Base-by-base conservation (phyloP, 352 stramenopile genomes). In the Aphanomyces invadans region DNA sequence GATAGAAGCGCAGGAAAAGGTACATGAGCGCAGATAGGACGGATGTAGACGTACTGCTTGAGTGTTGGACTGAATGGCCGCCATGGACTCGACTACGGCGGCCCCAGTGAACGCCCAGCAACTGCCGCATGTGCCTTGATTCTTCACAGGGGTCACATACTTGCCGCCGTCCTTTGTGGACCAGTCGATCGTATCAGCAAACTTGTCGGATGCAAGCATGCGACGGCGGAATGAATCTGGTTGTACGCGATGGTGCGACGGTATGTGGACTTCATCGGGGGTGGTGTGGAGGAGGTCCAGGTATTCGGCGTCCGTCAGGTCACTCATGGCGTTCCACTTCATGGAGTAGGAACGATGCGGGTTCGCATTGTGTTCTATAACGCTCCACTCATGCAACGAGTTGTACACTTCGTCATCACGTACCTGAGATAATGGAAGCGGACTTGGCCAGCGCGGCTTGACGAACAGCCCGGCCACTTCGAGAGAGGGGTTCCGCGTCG, bases 21-120 rank as follows among this genome's bases (percentile, higher is more conserved):
- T 19, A 32, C 49, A 63, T 33, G 4, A n/a, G 7, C 0, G 21
- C 11, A 45, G 2, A 66, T 29, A 17, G 4, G 36, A 33, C 39
- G 29, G 42, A n/a, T 45, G 31, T 28, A 12, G 28, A 63, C 71
- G 11, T 70, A 81, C 76, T 12, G 83, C 86, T 10, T 70, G 65
- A 3, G 87, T 71, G n/a, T 90, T 76, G 23, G 88, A 73, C 31
- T 81, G 76, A 72, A 94, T 94, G n/a, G 86, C 86, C 62, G 76
- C 84, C 26, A 81, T 80, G 23, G 78, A 88, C 67, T 94, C 86
- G 51, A 91, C 75, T 11, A 79, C 81, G 2, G 81, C 79, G 0
- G 91, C 75, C 25, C 80, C 85, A n/a, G 82, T 83, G 68, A 98
- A 98, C 7, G 92, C 92, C 92, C 92, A 98, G 73, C 92, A 97